Conservation (phyloP, 192 early-diverging fungal genomes). For the Coemansia sp. region DNA sequence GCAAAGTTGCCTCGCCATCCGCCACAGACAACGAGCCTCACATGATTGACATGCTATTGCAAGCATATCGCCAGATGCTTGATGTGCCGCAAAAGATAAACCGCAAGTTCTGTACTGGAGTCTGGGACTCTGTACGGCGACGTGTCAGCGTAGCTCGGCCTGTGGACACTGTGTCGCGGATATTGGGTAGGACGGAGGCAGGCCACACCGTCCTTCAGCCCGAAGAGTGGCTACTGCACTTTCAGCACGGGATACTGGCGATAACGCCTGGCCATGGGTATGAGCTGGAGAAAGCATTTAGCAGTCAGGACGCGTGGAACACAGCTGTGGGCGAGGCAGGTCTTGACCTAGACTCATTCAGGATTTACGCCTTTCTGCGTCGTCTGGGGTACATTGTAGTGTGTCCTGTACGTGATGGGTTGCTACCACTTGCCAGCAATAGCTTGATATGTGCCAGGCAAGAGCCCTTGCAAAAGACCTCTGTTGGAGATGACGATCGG, state of each 20-base stretch:
- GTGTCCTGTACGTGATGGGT: not conserved
- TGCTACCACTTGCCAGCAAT: not conserved
- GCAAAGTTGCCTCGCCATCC: conserved; percentile 16
- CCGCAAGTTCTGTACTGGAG: conserved; percentile 22
- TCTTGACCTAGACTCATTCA: conserved; percentile 19
- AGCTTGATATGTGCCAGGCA: not conserved
- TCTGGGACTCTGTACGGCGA: not conserved
- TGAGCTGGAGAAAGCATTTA: not conserved
- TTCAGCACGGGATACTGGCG: conserved; percentile 26
- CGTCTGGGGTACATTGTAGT: conserved; percentile 36
- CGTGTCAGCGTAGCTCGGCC: conserved; percentile 20
- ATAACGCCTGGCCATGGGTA: not conserved
- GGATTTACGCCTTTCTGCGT: conserved; percentile 24
- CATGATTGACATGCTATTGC: conserved; percentile 1
- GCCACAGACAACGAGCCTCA: conserved; percentile 14
- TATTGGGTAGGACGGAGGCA: conserved; percentile 8
- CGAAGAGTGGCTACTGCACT: conserved; percentile 39
- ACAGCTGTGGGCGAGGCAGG: conserved; percentile 5
- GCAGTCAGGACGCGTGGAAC: conserved; percentile 3
- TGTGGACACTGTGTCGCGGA: conserved; percentile 19
- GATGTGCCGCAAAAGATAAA: conserved; percentile 16
- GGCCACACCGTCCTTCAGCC: conserved; percentile 19
- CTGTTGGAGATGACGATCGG: not conserved
- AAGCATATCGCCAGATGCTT: conserved; percentile 27
- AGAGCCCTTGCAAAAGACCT: not conserved